These are phyloP conservation scores for Lipomyces yarrowii DNA, from an alignment of 1,139 yeast genomes.

Conservation along the genomic window DNA sequence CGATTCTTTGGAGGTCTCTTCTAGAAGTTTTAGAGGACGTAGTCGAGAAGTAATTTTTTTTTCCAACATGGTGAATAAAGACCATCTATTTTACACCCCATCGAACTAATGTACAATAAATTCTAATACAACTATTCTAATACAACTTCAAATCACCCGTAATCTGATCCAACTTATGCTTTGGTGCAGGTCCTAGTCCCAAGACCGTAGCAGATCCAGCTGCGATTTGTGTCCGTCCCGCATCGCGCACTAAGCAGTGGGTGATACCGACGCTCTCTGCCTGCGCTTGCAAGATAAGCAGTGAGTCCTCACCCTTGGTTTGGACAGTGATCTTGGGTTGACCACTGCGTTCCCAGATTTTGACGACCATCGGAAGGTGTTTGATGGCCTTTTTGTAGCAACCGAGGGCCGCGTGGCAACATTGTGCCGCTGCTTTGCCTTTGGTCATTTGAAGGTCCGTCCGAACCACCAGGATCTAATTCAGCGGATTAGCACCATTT, in stretches of 20 bases:
- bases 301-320: slow-evolving; percentile 67
- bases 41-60: neutral
- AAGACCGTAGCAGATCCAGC: slow-evolving; percentile 94
- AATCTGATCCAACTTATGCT: slow-evolving; percentile 71
- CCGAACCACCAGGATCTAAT: slow-evolving; percentile 70
- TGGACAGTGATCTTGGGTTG: slow-evolving; percentile 95
- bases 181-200: slow-evolving; percentile 98
- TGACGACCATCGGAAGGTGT: slow-evolving; percentile 43
- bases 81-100: slow-evolving; percentile 3
- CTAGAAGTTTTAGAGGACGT: neutral
- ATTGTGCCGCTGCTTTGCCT: slow-evolving; percentile 97
- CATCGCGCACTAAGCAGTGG: slow-evolving; percentile 84
- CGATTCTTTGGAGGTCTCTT: slow-evolving; percentile 23
- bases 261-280: slow-evolving; percentile 82
- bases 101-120: neutral
- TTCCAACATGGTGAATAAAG: neutral
- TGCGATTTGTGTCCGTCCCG: slow-evolving; percentile 94
- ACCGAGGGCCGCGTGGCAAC: slow-evolving; percentile 96
- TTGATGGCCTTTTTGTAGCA: slow-evolving; percentile 72
- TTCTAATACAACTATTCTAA: slow-evolving; percentile 39
- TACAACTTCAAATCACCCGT: slow-evolving; percentile 79
- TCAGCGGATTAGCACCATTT: neutral
- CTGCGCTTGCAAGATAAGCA: slow-evolving; percentile 75
- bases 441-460: slow-evolving; percentile 90
- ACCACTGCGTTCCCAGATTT: slow-evolving; percentile 83